Conservation (phyloP, 208 protist species). For the Tritrichomonas foetus region DNA sequence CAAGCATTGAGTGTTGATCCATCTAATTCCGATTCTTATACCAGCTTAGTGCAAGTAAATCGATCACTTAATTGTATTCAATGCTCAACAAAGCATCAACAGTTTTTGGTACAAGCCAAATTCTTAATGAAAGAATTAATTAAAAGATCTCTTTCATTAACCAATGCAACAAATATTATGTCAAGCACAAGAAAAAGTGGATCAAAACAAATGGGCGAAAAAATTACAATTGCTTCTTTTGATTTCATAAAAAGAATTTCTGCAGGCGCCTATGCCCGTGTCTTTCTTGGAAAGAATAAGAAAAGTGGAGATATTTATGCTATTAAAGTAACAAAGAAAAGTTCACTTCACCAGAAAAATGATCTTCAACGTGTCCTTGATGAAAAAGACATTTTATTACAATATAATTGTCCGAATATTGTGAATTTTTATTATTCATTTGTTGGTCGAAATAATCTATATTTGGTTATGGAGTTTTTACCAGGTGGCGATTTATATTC, state of each 20-base stretch:
- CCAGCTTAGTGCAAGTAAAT: too few species aligned
- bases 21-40: background rate
- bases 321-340: background rate
- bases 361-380: background rate
- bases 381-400: background rate
- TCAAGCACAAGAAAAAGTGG: too few species aligned
- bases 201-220: background rate
- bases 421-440: constrained; percentile 33
- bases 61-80: too few species aligned
- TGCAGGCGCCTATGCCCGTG: background rate
- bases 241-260: background rate
- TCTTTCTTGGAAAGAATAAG: background rate
- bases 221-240: background rate
- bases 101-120: background rate
- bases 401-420: background rate
- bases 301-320: background rate
- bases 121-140: too few species aligned
- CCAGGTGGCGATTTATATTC: constrained; percentile 28
- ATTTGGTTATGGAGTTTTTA: constrained; percentile 13
- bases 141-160: too few species aligned
- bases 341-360: background rate
- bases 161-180: background rate
- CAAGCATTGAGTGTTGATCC: too few species aligned
- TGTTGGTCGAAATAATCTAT: background rate
- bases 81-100: background rate